Percentiles rank a stretch among this genome's conserved stretches.
These are phyloP conservation scores for Triglochin maritima DNA, from an alignment of 106 monocot species.

Conservation along the genomic window DNA sequence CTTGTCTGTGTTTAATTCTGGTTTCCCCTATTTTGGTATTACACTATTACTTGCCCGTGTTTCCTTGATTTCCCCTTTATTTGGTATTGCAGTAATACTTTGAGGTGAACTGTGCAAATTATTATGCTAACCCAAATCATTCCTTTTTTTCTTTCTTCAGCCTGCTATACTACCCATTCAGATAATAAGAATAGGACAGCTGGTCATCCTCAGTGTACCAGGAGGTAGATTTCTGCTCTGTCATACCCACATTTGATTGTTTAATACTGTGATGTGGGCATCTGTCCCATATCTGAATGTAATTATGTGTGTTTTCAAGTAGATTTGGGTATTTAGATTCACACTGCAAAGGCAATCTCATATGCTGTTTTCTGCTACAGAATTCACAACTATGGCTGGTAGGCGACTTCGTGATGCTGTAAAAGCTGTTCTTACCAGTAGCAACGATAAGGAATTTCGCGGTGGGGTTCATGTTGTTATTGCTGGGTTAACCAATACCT, in stretches of 20 bases:
- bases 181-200: slow-evolving; percentile 70
- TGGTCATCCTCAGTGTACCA: slow-evolving; percentile 81
- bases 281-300: background rate
- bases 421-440: slow-evolving; percentile 33
- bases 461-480: slow-evolving; percentile 53
- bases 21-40: background rate
- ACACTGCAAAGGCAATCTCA: background rate
- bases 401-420: slow-evolving; percentile 82
- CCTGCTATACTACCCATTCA: slow-evolving; percentile 89
- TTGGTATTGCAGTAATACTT: no score
- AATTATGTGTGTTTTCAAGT: background rate
- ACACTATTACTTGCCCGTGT: background rate
- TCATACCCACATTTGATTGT: background rate
- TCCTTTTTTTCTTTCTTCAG: slow-evolving; percentile 30
- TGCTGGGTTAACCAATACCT: slow-evolving; percentile 87
- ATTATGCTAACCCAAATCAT: background rate
- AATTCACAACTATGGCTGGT: slow-evolving; percentile 94
- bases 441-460: slow-evolving; percentile 37
- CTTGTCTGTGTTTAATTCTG: background rate
- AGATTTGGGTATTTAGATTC: no score
- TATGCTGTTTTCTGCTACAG: slow-evolving; percentile 18
- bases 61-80: background rate
- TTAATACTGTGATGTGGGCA: no score
- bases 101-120: no score
- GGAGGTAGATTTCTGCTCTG: slow-evolving; percentile 42